phyloP scores from a whole-genome alignment of 1,139 yeast genomes.

The Candida albicans region DNA sequence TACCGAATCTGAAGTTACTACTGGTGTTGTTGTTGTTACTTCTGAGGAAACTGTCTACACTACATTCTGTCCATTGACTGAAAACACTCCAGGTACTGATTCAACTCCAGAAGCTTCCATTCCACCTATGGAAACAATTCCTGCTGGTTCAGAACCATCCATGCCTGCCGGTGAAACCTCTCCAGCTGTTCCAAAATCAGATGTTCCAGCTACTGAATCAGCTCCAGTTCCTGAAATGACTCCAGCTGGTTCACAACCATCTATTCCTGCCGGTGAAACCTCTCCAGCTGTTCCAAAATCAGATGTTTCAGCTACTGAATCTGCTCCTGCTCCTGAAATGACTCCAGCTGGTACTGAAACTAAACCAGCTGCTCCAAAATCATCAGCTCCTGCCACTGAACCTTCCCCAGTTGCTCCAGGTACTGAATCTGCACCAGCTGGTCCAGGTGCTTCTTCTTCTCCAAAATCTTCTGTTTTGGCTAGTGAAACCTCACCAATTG shows the following conservation, averaged over 20 bases:
- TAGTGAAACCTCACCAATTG: neutral
- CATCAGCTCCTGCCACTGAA: no score
- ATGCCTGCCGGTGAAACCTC: neutral
- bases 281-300: neutral
- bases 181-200: neutral
- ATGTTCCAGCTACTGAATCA: neutral
- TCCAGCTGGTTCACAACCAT: neutral
- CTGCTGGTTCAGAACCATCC: no score
- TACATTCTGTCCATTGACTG: conserved; percentile 18
- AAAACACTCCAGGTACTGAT: conserved; percentile 7
- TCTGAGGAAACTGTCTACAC: conserved; percentile 19
- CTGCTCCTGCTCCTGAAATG: neutral
- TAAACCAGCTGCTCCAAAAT: neutral
- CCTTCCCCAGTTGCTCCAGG: neutral
- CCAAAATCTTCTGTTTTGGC: conserved; percentile 1
- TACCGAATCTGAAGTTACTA: conserved; percentile 27
- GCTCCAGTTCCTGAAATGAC: neutral
- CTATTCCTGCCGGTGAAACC: neutral
- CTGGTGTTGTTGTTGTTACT: conserved; percentile 36
- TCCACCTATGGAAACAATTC: conserved; percentile 8
- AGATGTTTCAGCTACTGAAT: neutral
- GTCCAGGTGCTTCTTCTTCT: neutral
- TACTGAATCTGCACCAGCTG: neutral
- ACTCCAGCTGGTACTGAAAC: neutral
- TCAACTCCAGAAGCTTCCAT: conserved; percentile 9